A percentile compares a stretch with the other conserved stretches of the same genome.
Conservation (phyloP, 305 asterid genomes). For the Solanum hybrid region DNA sequence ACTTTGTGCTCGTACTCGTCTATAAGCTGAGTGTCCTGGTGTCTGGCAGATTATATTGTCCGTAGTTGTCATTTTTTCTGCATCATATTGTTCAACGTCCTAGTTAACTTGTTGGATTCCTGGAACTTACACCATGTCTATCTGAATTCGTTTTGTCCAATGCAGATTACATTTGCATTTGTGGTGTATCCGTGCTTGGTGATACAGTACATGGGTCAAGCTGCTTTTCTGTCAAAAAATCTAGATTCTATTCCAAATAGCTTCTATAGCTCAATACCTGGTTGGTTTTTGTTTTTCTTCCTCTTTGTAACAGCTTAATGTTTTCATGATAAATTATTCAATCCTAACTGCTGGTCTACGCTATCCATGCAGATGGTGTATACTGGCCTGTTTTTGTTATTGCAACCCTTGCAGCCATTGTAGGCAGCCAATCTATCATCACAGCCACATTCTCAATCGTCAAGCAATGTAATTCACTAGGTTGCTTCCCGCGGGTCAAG, state of each 20-base stretch:
- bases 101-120: background rate
- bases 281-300: slow-evolving; percentile 29
- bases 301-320: background rate
- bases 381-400: slow-evolving; percentile 61
- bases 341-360: background rate
- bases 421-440: slow-evolving; percentile 65
- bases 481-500: slow-evolving; percentile 72
- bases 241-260: slow-evolving; percentile 39
- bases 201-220: slow-evolving; percentile 98
- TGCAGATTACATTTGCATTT: slow-evolving; percentile 73
- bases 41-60: background rate
- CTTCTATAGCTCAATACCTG: slow-evolving; percentile 81
- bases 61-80: background rate
- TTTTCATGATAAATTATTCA: background rate
- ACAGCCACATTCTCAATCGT: slow-evolving; percentile 65
- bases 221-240: slow-evolving; percentile 82
- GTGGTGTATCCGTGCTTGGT: slow-evolving; percentile 86
- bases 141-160: slow-evolving; percentile 11
- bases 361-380: slow-evolving; percentile 40
- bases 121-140: background rate
- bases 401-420: slow-evolving; percentile 58
- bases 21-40: background rate
- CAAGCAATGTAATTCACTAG: slow-evolving; percentile 55
- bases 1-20: background rate
- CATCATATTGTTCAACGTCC: background rate